Evolutionary conservation across 1,284 basidiomycete genomes (phyloP).

Genomic region (Sphaerobolus stellatus): DNA sequence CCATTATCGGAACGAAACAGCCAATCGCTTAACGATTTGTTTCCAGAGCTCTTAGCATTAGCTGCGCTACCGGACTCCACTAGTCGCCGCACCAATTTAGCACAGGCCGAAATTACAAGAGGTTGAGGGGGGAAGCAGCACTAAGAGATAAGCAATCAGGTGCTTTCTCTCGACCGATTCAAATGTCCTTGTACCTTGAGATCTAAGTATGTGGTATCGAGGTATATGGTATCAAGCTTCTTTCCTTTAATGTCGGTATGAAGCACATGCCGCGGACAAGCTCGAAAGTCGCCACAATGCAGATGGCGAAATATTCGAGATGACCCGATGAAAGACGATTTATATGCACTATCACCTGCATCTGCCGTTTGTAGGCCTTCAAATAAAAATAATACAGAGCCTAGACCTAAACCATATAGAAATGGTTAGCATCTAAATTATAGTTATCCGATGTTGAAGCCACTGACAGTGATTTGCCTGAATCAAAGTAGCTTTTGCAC

Average conservation of each 20-base stretch:
- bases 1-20: slow-evolving; percentile 29
- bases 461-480: slow-evolving; percentile 90
- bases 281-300: slow-evolving; percentile 94
- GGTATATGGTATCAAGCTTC: slow-evolving; percentile 82
- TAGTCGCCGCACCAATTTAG: slow-evolving; percentile 70
- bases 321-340: slow-evolving; percentile 70
- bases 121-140: slow-evolving; percentile 96
- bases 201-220: slow-evolving; percentile 96
- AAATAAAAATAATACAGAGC: slow-evolving; percentile 91
- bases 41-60: slow-evolving; percentile 30
- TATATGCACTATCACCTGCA: slow-evolving; percentile 79
- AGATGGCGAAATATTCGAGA: slow-evolving; percentile 80
- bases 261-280: slow-evolving; percentile 78
- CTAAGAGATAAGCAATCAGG: slow-evolving; percentile 32
- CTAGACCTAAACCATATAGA: slow-evolving; percentile 58
- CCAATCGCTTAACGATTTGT: slow-evolving; percentile 29
- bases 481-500: slow-evolving; percentile 89
- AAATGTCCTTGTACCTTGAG: slow-evolving; percentile 57
- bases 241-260: slow-evolving; percentile 82
- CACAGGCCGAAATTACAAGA: slow-evolving; percentile 89
- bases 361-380: slow-evolving; percentile 88
- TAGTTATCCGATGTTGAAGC: not conserved
- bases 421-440: not conserved
- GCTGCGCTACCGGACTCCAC: slow-evolving; percentile 35
- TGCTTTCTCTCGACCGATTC: slow-evolving; percentile 18